Conservation (phyloP, 148 eudicot genomes). For the Vaccinium vitisidaea region DNA sequence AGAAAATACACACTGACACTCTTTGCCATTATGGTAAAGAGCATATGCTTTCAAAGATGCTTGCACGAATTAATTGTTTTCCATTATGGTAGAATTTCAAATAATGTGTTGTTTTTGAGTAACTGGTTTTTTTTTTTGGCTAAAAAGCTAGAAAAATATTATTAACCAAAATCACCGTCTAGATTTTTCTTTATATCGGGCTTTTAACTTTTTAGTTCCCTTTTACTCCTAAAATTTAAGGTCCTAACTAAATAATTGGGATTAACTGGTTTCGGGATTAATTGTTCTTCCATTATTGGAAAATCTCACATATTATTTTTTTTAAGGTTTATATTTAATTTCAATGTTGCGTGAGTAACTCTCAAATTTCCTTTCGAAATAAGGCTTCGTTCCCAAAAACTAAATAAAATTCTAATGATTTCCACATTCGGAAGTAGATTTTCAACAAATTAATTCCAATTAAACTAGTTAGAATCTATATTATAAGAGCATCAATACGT, state of each 20-base stretch:
- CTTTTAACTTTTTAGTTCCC: neutral
- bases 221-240: neutral
- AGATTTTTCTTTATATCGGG: neutral
- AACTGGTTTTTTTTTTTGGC: neutral
- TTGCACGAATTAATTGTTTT: neutral
- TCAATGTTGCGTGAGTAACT: neutral
- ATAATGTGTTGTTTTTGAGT: neutral
- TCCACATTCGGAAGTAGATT: too few species aligned
- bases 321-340: neutral
- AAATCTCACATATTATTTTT: neutral
- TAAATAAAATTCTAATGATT: too few species aligned
- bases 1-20: neutral
- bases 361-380: neutral
- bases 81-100: neutral
- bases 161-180: too few species aligned
- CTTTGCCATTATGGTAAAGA: neutral
- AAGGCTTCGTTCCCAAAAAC: neutral
- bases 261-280: neutral
- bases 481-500: too few species aligned
- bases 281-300: neutral
- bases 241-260: neutral
- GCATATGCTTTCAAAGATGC: conserved; percentile 5
- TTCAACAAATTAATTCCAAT: neutral
- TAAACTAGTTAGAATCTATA: too few species aligned
- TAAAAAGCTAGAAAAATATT: too few species aligned